These are phyloP conservation scores for Urostyla sp. DNA, from an alignment of 73 alveolate species.

Conservation along the genomic window DNA sequence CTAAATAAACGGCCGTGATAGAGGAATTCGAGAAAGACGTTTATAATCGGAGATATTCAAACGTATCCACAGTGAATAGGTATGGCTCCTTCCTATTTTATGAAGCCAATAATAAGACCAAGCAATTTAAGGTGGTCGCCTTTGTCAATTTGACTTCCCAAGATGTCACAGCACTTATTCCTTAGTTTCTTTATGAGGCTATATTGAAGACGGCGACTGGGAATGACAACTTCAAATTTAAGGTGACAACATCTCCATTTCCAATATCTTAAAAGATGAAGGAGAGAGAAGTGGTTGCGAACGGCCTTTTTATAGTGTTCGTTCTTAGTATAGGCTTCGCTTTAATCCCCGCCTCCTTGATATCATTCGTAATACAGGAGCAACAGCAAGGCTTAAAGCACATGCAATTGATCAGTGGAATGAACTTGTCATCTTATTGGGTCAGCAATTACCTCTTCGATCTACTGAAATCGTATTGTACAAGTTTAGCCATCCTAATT, in stretches of 20 bases:
- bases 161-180: constrained; percentile 59
- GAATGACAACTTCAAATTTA: not conserved
- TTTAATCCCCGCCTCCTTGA: constrained; percentile 91
- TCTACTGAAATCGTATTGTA: constrained; percentile 81
- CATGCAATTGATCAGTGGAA: constrained; percentile 91
- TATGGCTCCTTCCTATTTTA: constrained; percentile 62
- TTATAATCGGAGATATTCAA: constrained; percentile 1
- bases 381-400: constrained; percentile 86
- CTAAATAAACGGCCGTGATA: not conserved
- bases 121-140: constrained; percentile 44
- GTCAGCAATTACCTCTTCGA: constrained; percentile 89
- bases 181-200: constrained; percentile 57
- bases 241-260: constrained; percentile 39
- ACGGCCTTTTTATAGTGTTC: constrained; percentile 71
- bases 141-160: constrained; percentile 36
- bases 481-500: constrained; percentile 73
- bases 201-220: constrained; percentile 26
- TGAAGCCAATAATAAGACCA: constrained; percentile 21
- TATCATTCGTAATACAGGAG: constrained; percentile 86
- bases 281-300: constrained; percentile 60
- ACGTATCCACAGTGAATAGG: constrained; percentile 48
- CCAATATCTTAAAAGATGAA: constrained; percentile 62
- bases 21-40: constrained; percentile 53
- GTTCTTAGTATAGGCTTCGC: constrained; percentile 91
- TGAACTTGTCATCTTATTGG: constrained; percentile 92